Base-by-base conservation (phyloP, 768 basidiomycete genomes). In the Leccinum disarticulatum region DNA sequence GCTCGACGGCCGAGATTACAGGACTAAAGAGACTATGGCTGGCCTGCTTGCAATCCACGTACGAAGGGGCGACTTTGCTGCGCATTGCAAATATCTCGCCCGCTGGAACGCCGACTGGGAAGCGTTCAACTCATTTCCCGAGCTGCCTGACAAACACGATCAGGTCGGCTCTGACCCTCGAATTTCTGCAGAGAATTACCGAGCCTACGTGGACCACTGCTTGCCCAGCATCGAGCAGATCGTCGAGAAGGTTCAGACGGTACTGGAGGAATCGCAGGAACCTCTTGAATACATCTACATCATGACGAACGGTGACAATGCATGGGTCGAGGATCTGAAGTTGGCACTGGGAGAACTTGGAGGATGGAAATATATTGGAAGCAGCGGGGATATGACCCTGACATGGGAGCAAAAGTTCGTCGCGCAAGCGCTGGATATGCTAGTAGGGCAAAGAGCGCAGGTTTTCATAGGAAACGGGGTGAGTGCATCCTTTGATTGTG, bases 401-500 rank as follows among this genome's bases (percentile, higher is more conserved):
- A 76, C 70, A 4, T 68, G 67, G 66, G 79, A 81, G 62, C 77
- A 83, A 64, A 67, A 68, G 55, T 79, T 74, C 49, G 76, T 80
- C n/a, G 70, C 70, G 0, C 78, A 81, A 64, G 79, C 77, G 49
- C 62, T 83, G 38, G 83, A 84, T 61, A 84, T 84, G 80, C 68
- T 77, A 11, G 73, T 83, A 43, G 80, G 77, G 2, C 68, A 76
- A 59, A 69, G 72, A 55, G 80, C 80, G 6, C 79, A 82, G 56
- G 73, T 77, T 27, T 79, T 84, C 65, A 69, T 83, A 38, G 83
- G 81, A 7, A 83, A 84, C 51, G 83, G 82, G 67, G 80, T 80
- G 58, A 65, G 80, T 68, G 6, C 8, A 50, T 43, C 13, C n/a
- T 9, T 56, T 52, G 3, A 8, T 33, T 22, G 4, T 49, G 25